Evolutionary conservation across 306 rosid genomes (phyloP), one percentile per base, ranked within the genome.

Genomic region (Begonia masoniana): DNA sequence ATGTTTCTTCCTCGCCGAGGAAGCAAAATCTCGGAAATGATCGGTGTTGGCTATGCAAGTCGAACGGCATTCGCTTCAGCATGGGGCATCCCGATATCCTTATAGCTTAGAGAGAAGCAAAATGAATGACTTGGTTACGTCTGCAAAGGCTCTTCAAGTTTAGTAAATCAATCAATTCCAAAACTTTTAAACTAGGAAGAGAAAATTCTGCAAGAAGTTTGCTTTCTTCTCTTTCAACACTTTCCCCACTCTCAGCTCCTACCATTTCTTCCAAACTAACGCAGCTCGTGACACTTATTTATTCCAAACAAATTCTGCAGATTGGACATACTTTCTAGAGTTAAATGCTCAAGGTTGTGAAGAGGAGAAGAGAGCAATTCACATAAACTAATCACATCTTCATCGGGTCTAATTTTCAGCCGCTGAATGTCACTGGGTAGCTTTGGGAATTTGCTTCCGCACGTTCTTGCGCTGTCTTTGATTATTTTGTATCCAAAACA

Each of bases 231-330:
- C n/a, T 21, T 39, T 9, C 59, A 8, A 10, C 11, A 10, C 11
- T 17, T 50, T 13, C 54, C 1, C 19, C 54, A 13, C 17, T 10
- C 10, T 15, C 12, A n/a, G 54, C 19, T 41, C 23, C 21, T 1
- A 55, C 15, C 42, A 55, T n/a, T 14, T 55, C 47, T 35, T 36
- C 59, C 59, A 55, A 55, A 46, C 42, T 13, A 11, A 36, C 23
- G 14, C 59, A 55, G 0, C 6, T 9, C 1, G 0, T 0, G 35
- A 55, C 47, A 0, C 9, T 1, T 4, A 55, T 9, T 41, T 4
- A 2, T 31, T 10, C 49, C 49, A 45, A 45, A 45, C 49, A 45
- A 45, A n/a, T 14, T 45, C n/a, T 6, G 49, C 9, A 45, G 15
- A 10, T 45, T n/a, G 5, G 10, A 10, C 15, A 12, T 2, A 10